These are phyloP conservation scores for Epicoccum nigrum DNA, from an alignment of 2,329 filamentous ascomycete species.

Conservation along the genomic window DNA sequence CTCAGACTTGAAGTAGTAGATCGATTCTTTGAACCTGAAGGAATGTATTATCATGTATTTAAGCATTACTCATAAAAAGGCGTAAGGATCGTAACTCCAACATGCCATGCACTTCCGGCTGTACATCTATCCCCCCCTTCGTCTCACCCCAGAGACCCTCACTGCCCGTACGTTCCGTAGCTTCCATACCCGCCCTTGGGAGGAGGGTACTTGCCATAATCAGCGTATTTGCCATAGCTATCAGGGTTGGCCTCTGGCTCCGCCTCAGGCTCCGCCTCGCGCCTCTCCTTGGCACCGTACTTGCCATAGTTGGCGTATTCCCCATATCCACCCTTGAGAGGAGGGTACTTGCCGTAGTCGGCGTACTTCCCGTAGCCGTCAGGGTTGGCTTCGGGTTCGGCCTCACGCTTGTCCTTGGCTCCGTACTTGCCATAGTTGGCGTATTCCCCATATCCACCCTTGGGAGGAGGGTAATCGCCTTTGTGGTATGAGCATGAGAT, in stretches of 20 bases:
- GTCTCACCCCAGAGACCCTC: too few species aligned
- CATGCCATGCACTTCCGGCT: too few species aligned
- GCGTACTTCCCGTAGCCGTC: background rate
- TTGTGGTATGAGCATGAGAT: background rate
- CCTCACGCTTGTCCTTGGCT: conserved; percentile 1
- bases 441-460: conserved; percentile 6
- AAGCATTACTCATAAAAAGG: too few species aligned
- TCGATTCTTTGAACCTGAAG: background rate
- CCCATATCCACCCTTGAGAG: conserved; percentile 16
- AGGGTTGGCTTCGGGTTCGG: conserved; percentile 1
- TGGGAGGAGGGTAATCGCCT: conserved; percentile 20
- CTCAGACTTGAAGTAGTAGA: too few species aligned
- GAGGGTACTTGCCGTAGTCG: conserved; percentile 18
- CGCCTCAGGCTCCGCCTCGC: background rate
- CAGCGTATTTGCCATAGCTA: conserved; percentile 9
- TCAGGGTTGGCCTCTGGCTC: background rate
- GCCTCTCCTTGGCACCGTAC: conserved; percentile 1
- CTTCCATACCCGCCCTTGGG: conserved; percentile 23
- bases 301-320: conserved; percentile 1
- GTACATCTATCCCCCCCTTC: too few species aligned
- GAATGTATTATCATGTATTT: background rate
- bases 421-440: conserved; percentile 20
- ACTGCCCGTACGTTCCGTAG: too few species aligned
- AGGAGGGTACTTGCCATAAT: conserved; percentile 18
- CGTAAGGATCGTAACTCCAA: too few species aligned